Base-by-base conservation (phyloP, 805 yeast genomes). In the Pichia exigua region DNA sequence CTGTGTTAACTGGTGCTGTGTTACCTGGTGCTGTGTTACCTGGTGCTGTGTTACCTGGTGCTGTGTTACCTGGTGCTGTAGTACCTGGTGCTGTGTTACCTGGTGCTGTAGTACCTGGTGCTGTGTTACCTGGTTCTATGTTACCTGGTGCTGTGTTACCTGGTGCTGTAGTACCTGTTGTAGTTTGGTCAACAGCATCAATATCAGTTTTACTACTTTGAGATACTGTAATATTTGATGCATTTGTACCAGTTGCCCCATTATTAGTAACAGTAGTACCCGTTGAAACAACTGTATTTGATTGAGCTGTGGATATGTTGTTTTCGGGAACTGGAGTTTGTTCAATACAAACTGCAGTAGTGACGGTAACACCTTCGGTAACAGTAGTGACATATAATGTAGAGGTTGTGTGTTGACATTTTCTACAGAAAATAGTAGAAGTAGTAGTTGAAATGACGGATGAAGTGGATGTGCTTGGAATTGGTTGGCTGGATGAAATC, bases 311-410 rank as follows among this genome's bases (percentile, higher is more conserved):
- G 35, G 35, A 30, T 22, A 10, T n/a, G 20, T 40, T 40, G 26
- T 40, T 40, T 15, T 42, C 24, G 10, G 32, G 30, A 39, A 44
- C 41, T 27, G 51, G 51, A 12, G 47, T 48, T 44, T 48, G 39
- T 27, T 39, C 51, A 22, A 38, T 10, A 39, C 47, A 44, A 28
- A 44, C 28, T 9, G 39, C 22, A 11, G 47, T 44, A n/a, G 47
- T 42, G 8, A 39, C 32, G 12, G 47, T 44, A 17, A 44, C 47
- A 21, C 44, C 47, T 6, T 44, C 42, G 2, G 51, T 44, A 40
- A 48, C 47, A 22, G 51, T 48, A 2, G 51, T 30, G 21, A 24
- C 18, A 20, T 21, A 47, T 7, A 35, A 22, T 35, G n/a, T 44
- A 21, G 22, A 48, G 3, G 50, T 43, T 27, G 46, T 38, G 20